Evolutionary conservation across 2,329 filamentous ascomycete species (phyloP).

Genomic region (Colletotrichum sp.): DNA sequence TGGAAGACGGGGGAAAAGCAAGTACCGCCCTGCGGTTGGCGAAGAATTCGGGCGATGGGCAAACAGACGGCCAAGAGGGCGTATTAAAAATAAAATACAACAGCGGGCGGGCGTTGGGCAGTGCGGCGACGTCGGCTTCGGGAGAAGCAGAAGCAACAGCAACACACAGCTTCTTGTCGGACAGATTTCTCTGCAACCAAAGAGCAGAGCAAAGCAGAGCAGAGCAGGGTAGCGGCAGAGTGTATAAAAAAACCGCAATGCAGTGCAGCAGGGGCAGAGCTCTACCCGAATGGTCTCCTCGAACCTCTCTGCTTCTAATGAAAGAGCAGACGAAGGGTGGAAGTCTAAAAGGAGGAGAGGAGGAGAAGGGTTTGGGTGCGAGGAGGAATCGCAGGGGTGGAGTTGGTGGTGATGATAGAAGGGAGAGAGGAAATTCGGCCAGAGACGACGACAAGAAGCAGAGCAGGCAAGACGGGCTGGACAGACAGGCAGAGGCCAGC

Average conservation of each 20-base stretch:
- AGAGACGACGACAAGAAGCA: background rate
- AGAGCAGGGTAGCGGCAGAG: background rate
- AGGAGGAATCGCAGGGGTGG: constrained; percentile 18
- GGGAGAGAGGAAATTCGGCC: constrained; percentile 19
- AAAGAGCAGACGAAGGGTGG: constrained; percentile 23
- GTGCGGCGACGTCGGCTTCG: background rate
- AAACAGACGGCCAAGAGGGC: constrained; percentile 10
- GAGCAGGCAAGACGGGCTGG: background rate
- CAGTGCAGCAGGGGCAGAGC: background rate
- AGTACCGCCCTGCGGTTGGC: constrained; percentile 21
- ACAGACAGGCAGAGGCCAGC: background rate
- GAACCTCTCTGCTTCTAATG: constrained; percentile 24
- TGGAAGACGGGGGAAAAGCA: constrained; percentile 16
- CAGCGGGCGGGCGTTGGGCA: background rate
- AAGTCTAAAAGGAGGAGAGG: constrained; percentile 16
- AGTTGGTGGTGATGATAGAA: constrained; percentile 23
- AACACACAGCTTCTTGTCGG: constrained; percentile 13
- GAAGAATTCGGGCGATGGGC: constrained; percentile 19
- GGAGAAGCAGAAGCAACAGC: background rate
- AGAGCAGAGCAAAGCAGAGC: background rate
- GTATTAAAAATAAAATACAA: constrained; percentile 22
- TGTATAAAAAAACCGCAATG: constrained; percentile 2
- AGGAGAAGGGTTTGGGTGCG: constrained; percentile 18
- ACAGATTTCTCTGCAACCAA: background rate
- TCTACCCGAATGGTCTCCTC: constrained; percentile 18